These are phyloP conservation scores for Penicillium sp. DNA, from an alignment of 2,329 filamentous ascomycete genomes.

Conservation along the genomic window DNA sequence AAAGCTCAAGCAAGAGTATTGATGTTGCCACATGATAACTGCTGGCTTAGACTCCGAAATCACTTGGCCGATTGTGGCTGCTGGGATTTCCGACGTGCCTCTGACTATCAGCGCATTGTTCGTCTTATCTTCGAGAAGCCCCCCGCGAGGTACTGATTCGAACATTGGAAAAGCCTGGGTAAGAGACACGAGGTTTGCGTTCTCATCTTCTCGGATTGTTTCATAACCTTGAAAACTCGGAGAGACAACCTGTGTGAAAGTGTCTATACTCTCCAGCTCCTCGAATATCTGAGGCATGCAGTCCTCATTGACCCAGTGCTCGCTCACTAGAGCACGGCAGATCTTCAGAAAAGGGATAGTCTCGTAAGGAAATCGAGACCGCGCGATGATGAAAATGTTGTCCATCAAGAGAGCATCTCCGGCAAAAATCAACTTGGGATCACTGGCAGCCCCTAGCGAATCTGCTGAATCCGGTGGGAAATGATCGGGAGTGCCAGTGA, in stretches of 20 bases:
- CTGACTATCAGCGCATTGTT: constrained; percentile 38
- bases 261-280: constrained; percentile 66
- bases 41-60: constrained; percentile 74
- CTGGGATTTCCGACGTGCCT: constrained; percentile 38
- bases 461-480: constrained; percentile 18
- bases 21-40: constrained; percentile 69
- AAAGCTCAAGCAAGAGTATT: constrained; percentile 75
- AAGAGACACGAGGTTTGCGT: constrained; percentile 73
- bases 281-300: constrained; percentile 56
- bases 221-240: constrained; percentile 69
- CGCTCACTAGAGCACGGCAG: constrained; percentile 61
- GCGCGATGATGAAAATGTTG: constrained; percentile 63
- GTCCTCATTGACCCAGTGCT: constrained; percentile 44
- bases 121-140: constrained; percentile 21
- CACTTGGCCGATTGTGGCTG: constrained; percentile 53
- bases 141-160: constrained; percentile 28
- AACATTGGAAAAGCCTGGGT: constrained; percentile 53
- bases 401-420: constrained; percentile 57
- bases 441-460: constrained; percentile 23
- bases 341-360: constrained; percentile 73
- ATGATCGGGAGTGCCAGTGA: constrained; percentile 47
- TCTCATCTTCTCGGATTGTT: constrained; percentile 79
- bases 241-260: constrained; percentile 75
- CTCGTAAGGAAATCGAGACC: constrained; percentile 81
- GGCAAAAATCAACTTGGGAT: constrained; percentile 54